Evolutionary conservation across 495 filamentous ascomycete genomes (phyloP).

Genomic region (Achaetomiella virescens): DNA sequence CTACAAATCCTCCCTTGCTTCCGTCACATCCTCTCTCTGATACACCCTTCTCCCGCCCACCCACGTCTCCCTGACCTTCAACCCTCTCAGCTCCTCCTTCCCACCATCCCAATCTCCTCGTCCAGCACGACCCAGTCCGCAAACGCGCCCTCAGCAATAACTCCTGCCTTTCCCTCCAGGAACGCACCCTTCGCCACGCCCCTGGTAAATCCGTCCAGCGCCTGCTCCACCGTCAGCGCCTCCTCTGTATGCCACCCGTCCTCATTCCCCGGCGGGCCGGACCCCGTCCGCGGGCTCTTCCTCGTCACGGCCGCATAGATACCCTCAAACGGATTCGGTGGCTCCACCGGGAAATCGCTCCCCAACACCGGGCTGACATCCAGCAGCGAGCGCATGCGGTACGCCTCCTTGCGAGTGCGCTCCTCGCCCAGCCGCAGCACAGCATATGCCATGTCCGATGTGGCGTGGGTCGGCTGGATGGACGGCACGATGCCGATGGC

Average conservation of each 20-base stretch:
- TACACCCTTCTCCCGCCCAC: constrained; percentile 48
- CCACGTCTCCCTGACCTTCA: constrained; percentile 58
- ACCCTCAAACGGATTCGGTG: constrained; percentile 52
- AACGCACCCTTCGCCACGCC: constrained; percentile 42
- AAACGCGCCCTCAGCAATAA: constrained; percentile 46
- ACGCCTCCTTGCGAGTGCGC: constrained; percentile 46
- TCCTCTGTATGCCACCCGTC: constrained; percentile 51
- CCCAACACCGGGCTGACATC: constrained; percentile 46
- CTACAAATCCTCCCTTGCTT: constrained; percentile 14
- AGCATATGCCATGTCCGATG: constrained; percentile 57
- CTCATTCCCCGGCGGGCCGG: constrained; percentile 36
- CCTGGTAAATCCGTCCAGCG: constrained; percentile 51
- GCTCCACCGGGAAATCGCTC: constrained; percentile 62
- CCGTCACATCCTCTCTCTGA: constrained; percentile 20
- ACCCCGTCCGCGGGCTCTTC: constrained; percentile 44
- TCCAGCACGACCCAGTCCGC: constrained; percentile 62
- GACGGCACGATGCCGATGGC: constrained; percentile 54
- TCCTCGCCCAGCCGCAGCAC: constrained; percentile 46
- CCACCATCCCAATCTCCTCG: constrained; percentile 32
- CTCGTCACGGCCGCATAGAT: constrained; percentile 57
- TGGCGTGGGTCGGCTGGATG: constrained; percentile 65
- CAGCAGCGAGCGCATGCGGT: constrained; percentile 52
- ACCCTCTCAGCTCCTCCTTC: constrained; percentile 40
- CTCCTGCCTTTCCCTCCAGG: constrained; percentile 46
- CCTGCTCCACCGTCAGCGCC: constrained; percentile 45